Conservation (phyloP, 1,284 basidiomycete species). For the Austroboletus rostrupii region DNA sequence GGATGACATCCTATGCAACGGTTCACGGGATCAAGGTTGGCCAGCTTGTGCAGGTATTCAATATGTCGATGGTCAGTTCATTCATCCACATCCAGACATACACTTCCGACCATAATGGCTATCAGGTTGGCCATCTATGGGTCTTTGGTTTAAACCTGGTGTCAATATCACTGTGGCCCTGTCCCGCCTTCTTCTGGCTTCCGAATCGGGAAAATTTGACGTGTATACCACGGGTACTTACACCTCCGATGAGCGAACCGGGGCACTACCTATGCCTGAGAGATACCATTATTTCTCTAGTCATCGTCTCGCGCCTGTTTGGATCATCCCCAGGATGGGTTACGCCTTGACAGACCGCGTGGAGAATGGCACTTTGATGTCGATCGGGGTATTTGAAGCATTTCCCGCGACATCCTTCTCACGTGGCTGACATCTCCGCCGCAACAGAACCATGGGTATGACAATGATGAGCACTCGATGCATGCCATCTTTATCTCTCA, state of each 20-base stretch:
- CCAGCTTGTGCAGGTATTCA: constrained; percentile 18
- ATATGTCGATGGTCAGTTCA: constrained; percentile 21
- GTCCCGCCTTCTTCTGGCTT: constrained; percentile 45
- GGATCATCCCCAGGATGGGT: constrained; percentile 73
- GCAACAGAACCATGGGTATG: constrained; percentile 75
- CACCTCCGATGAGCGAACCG: neutral
- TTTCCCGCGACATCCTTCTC: neutral
- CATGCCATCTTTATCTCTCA: constrained; percentile 85
- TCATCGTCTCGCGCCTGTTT: constrained; percentile 79
- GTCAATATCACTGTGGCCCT: constrained; percentile 55
- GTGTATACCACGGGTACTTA: constrained; percentile 71
- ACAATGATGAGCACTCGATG: constrained; percentile 74
- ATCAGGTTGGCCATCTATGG: constrained; percentile 76
- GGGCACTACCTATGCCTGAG: constrained; percentile 59
- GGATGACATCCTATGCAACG: constrained; percentile 49
- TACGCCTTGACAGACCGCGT: constrained; percentile 68
- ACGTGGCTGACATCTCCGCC: neutral
- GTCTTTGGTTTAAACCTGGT: constrained; percentile 64
- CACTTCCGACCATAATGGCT: neutral
- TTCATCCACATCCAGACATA: neutral
- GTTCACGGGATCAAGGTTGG: constrained; percentile 46
- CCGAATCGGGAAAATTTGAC: constrained; percentile 52
- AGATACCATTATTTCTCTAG: constrained; percentile 71
- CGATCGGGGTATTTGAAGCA: constrained; percentile 56
- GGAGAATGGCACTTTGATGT: constrained; percentile 51